Base-by-base conservation (phyloP, 331 rosid species). In the Quercus lobata region DNA sequence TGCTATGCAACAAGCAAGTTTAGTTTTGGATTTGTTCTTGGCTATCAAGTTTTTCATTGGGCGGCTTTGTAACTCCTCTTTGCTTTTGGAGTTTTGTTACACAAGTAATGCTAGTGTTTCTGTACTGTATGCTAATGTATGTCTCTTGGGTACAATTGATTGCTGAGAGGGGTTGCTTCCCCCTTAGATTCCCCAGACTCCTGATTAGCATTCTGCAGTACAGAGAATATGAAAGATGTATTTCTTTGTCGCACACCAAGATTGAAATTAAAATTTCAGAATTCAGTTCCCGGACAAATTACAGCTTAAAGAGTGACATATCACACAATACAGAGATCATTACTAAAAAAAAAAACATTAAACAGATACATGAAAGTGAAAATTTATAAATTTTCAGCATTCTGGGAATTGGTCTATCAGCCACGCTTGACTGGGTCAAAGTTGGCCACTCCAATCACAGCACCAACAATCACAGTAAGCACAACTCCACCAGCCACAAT, bases 361-460 rank as follows among this genome's bases (percentile, higher is more conserved):
- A 70, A 71, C 60, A 82, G 80, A 82, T 84, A 79, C 60, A 82
- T 73, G 63, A 75, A 73, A 83, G 70, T 72, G 77, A 86, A 46
- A 79, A 80, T 56, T 68, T 49, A 57, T 78, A 71, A 78, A 74
- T 5, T 60, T 52, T 15, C 46, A 5, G 57, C 41, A 66, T 44
- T 37, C 76, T 71, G 72, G 78, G 32, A 37, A 52, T 66, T 24
- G 65, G 84, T 71, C 69, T 56, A 74, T 84, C 85, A 93, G 87
- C 88, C 63, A 80, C 99, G 84, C 90, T 91, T 93, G 77, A 96
- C 99, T 6, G 98, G 98, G 73, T 96, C 98, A 81, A 96, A 96
- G 82, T 96, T 93, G 84, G 99, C 3, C 16, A 96, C 99, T 21
- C 93, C 97, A 9, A 93, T 41, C 6, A 96, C 93, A 0, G 88